Conservation (phyloP, 176 grass and related monocot genomes). For the Echinochloa phyllopogon region DNA sequence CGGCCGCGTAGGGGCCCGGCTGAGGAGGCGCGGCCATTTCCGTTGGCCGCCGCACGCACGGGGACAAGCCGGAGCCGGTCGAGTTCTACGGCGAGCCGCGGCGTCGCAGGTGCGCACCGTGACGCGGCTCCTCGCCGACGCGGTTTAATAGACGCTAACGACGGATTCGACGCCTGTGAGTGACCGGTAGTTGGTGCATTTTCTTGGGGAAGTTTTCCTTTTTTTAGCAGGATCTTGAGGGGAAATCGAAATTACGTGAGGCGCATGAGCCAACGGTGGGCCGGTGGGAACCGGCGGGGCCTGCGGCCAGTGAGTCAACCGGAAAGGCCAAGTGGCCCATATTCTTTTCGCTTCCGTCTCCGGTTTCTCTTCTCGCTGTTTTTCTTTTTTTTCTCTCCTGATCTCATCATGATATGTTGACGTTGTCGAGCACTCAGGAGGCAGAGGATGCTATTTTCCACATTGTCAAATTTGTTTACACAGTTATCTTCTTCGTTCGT, state of each 20-base stretch:
- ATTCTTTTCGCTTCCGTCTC: slow-evolving; percentile 4
- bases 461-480: background rate
- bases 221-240: too few species aligned
- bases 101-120: background rate
- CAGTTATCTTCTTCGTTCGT: background rate
- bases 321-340: background rate
- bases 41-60: background rate
- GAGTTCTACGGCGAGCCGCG: background rate
- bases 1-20: slow-evolving; percentile 43
- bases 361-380: background rate
- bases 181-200: background rate
- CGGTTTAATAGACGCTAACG: background rate
- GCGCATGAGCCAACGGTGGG: background rate
- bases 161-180: too few species aligned
- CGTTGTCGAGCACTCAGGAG: background rate
- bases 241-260: background rate
- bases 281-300: background rate
- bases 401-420: background rate
- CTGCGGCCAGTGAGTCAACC: background rate
- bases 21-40: background rate
- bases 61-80: background rate
- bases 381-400: background rate
- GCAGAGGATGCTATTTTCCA: background rate
- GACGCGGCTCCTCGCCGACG: slow-evolving; percentile 7
- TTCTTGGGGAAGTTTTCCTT: too few species aligned